A percentile compares a stretch with the other conserved stretches of the same genome.
Conservation (phyloP, 208 protist species). For the Trypanosoma congolense region DNA sequence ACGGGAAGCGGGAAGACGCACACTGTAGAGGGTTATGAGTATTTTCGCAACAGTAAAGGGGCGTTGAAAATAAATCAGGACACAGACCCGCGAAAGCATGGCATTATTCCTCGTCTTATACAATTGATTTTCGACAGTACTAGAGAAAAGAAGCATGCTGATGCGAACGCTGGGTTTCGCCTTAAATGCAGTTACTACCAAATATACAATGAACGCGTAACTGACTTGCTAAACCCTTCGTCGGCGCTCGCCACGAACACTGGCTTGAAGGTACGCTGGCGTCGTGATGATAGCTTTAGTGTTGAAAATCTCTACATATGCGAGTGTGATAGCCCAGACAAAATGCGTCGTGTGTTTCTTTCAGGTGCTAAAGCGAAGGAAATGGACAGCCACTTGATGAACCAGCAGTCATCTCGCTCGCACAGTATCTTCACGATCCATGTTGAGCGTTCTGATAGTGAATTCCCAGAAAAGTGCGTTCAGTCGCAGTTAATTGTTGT, state of each 20-base stretch:
- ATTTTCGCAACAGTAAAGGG: slow-evolving; percentile 17
- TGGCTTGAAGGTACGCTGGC: slow-evolving; percentile 58
- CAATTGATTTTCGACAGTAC: slow-evolving; percentile 78
- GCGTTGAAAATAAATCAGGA: neutral
- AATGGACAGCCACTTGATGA: slow-evolving; percentile 81
- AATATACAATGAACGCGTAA: slow-evolving; percentile 90
- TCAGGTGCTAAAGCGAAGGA: slow-evolving; percentile 67
- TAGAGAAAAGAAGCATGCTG: slow-evolving; percentile 29
- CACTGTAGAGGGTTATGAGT: slow-evolving; percentile 83
- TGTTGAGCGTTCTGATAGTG: slow-evolving; percentile 45
- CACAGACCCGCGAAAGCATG: slow-evolving; percentile 37
- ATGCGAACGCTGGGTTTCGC: slow-evolving; percentile 43
- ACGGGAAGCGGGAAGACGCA: slow-evolving; percentile 90
- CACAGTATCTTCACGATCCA: slow-evolving; percentile 89
- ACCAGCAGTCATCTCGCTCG: slow-evolving; percentile 88
- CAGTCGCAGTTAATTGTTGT: slow-evolving; percentile 82
- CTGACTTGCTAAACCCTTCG: slow-evolving; percentile 64
- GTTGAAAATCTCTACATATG: slow-evolving; percentile 87
- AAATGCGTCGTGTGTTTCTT: slow-evolving; percentile 79
- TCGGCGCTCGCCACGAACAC: neutral
- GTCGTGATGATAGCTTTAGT: slow-evolving; percentile 60
- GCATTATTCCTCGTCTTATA: slow-evolving; percentile 73
- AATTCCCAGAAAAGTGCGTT: slow-evolving; percentile 27
- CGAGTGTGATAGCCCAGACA: slow-evolving; percentile 50
- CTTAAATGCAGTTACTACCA: slow-evolving; percentile 87